These are phyloP conservation scores for Solanum neorickii DNA, from an alignment of 257 asterid species.

Conservation along the genomic window DNA sequence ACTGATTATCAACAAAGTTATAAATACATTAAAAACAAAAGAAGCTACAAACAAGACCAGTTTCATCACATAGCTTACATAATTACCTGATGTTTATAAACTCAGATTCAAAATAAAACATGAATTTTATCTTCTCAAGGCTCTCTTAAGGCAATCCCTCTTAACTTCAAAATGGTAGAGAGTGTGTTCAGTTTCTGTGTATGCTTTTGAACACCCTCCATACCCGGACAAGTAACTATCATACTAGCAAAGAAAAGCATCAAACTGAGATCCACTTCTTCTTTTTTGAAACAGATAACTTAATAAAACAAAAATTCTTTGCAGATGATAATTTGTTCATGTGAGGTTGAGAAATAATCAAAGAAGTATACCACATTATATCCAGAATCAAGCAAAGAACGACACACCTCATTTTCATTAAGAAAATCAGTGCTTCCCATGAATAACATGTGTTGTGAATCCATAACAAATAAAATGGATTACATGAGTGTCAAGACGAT, in stretches of 20 bases:
- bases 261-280: conserved; percentile 9
- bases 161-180: conserved; percentile 96
- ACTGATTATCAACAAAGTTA: neutral
- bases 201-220: conserved; percentile 97
- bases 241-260: conserved; percentile 57
- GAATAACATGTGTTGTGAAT: conserved; percentile 97
- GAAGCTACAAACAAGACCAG: neutral
- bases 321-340: neutral
- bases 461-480: conserved; percentile 7
- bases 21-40: neutral
- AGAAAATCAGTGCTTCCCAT: conserved; percentile 95
- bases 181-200: conserved; percentile 96
- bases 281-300: neutral
- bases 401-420: conserved; percentile 91
- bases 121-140: conserved; percentile 62
- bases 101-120: neutral
- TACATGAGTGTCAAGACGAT: neutral
- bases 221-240: conserved; percentile 96
- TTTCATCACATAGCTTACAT: neutral
- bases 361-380: neutral
- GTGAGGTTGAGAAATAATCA: neutral
- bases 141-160: conserved; percentile 83
- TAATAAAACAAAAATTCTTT: neutral
- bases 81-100: neutral
- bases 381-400: neutral